Evolutionary conservation across 176 grass and related monocot species (phyloP), one percentile per base, ranked within the genome.

Genomic region (Miscanthus lutarioriparius): DNA sequence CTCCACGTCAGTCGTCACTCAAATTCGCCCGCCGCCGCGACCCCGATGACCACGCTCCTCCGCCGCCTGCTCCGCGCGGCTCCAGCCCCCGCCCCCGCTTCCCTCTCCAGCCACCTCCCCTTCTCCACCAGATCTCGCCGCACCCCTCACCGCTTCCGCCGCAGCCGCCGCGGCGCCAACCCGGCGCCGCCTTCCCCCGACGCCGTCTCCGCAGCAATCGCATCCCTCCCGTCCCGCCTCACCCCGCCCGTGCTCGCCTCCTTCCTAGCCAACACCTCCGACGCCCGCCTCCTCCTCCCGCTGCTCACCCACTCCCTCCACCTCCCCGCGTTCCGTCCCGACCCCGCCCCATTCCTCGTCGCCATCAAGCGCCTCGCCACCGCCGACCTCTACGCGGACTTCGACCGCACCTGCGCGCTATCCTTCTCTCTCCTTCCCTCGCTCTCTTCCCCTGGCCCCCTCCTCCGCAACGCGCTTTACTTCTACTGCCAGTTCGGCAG

Each of bases 401-500:
- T 98, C 89, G 89, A 95, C 44, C 84, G 91, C 41, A 65, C 94
- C 22, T 88, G 89, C 68, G 80, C 79, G 63, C 87, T 93, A 68
- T 64, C 70, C 75, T 86, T 95, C 87, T 91, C 95, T 16, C 79
- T 98, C 69, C 92, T 89, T 25, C 88, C 91, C 3, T 90, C 87
- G 10, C 84, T 93, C 20, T 85, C 91, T 2, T 73, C 82, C 33
- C 76, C 90, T 10, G 64, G 79, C 1, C 80, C 88, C 26, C 70
- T 93, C 79, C 86, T 88, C 82, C 85, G 89, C 68, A 58, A 83
- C 5, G 64, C 92, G 32, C 88, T 98, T 23, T 95, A 95, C 87
- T 95, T 93, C 92, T 98, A 95, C 77, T 90, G 89, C 76, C 80
- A 98, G 67, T 88, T 85, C 53, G 67, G 89, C 44, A 83, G 49